Base-by-base conservation (phyloP, 2,329 filamentous ascomycete species). In the Davidsoniella australis region DNA sequence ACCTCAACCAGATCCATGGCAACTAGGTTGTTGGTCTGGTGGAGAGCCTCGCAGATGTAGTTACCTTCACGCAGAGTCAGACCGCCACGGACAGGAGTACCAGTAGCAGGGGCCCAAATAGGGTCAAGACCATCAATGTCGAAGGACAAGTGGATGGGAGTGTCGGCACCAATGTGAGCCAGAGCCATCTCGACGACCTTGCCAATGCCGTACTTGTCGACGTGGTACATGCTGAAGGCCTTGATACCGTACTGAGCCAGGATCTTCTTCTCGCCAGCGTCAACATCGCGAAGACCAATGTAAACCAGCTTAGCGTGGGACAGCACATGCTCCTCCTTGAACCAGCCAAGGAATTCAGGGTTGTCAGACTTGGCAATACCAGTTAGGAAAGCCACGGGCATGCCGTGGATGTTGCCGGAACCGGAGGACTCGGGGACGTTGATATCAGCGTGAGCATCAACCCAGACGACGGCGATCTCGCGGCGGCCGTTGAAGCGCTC, bases 121-220 rank as follows among this genome's bases (percentile, higher is more conserved):
- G 91, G 91, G 64, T 98, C 91, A 53, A 96, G 74, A 20, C 88
- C 91, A 64, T 98, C 91, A 57, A 98, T 86, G 62, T 98, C 91
- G 59, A 98, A 96, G 37, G 86, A 94, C 53, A 98, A 76, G 65
- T 98, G 91, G 61, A 98, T 95, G 40, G 91, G 91, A 0, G 88
- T 95, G 63, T 96, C 91, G 60, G 71, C 77, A 57, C 91, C 91
- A 56, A 96, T 94, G 69, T 95, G 88, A 29, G 82, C 89, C 48
- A 98, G 73, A n/a, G 89, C 89, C 89, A 95, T 94, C 60, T 96
- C 91, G 68, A 98, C 87, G 55, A 98, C 86, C 56, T 82, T 82
- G 49, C 91, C 91, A 59, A 98, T 98, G 43, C 91, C 91, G 61
- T 96, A 74, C 82, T 77, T 75, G 66, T 98, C 91, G 64, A 98